A percentile compares a stretch with the other conserved stretches of the same genome.
Conservation (phyloP, 805 yeast species). For the Saccharomycopsis microspora region DNA sequence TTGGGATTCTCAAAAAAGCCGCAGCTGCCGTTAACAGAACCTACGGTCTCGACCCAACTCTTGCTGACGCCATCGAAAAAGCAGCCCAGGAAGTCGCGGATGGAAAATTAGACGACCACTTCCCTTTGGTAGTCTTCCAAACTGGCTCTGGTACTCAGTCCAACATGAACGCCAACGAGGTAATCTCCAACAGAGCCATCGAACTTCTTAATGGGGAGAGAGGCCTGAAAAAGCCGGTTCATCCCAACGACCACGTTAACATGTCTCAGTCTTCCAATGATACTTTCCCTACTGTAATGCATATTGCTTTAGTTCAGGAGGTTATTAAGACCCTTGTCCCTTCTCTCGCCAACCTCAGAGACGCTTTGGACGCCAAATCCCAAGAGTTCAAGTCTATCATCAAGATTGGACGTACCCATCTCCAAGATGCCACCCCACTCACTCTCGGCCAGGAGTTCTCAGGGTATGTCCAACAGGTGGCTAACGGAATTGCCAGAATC, state of each 20-base stretch:
- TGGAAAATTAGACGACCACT: constrained; percentile 85
- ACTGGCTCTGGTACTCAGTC: constrained; percentile 98
- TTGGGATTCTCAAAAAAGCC: constrained; percentile 88
- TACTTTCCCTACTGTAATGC: constrained; percentile 99
- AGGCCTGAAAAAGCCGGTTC: constrained; percentile 91
- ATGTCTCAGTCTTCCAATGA: constrained; percentile 98
- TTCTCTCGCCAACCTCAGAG: constrained; percentile 65
- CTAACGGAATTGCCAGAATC: constrained; percentile 81
- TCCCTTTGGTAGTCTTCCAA: constrained; percentile 97
- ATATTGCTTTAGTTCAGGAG: constrained; percentile 93
- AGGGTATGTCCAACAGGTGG: constrained; percentile 89
- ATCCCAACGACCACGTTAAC: constrained; percentile 97
- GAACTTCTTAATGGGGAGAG: constrained; percentile 84
- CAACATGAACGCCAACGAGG: constrained; percentile 98
- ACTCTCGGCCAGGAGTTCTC: constrained; percentile 97
- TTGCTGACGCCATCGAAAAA: constrained; percentile 72
- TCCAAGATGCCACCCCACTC: constrained; percentile 97
- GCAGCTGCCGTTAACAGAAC: constrained; percentile 83
- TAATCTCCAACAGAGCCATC: constrained; percentile 94
- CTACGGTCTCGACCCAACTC: constrained; percentile 77
- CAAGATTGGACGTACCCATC: constrained; percentile 97
- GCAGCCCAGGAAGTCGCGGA: constrained; percentile 93
- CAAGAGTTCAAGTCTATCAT: constrained; percentile 81
- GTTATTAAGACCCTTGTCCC: constrained; percentile 69
- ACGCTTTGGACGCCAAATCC: constrained; percentile 61